A percentile compares a stretch with the other conserved stretches of the same genome.
phyloP scores from a whole-genome alignment of 352 stramenopile species.

The Phytophthora tubulina region DNA sequence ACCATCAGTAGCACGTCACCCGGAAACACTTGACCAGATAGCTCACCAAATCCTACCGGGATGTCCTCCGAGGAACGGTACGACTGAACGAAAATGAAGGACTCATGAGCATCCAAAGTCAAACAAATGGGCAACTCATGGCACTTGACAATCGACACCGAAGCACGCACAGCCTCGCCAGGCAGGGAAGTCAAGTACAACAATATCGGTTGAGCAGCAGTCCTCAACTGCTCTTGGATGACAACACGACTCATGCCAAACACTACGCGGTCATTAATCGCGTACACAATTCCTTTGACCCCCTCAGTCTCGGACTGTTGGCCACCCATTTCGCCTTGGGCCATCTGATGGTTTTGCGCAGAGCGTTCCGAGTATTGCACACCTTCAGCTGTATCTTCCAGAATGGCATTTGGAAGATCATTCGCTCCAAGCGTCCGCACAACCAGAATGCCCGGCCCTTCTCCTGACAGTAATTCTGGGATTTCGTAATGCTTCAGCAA shows the following conservation, averaged over 20 bases:
- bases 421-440: constrained; percentile 33
- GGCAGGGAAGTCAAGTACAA: constrained; percentile 61
- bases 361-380: constrained; percentile 44
- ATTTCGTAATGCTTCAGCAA: constrained; percentile 63
- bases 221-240: constrained; percentile 53
- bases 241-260: constrained; percentile 48
- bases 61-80: constrained; percentile 38
- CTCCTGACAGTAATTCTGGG: constrained; percentile 50
- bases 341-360: constrained; percentile 10
- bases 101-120: constrained; percentile 45
- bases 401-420: constrained; percentile 36
- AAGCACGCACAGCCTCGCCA: constrained; percentile 62
- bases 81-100: constrained; percentile 60
- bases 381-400: constrained; percentile 49
- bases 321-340: constrained; percentile 2
- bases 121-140: constrained; percentile 53
- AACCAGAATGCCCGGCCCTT: constrained; percentile 35
- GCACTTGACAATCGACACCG: constrained; percentile 73
- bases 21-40: constrained; percentile 72
- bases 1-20: constrained; percentile 74
- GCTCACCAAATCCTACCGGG: constrained; percentile 56
- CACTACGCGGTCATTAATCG: constrained; percentile 66
- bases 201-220: constrained; percentile 43
- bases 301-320: constrained; percentile 10
- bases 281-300: constrained; percentile 49